Evolutionary conservation across 108 stramenopile genomes (phyloP), one percentile per base, ranked within the genome.

Genomic region (Cafeteria roenbergensis): DNA sequence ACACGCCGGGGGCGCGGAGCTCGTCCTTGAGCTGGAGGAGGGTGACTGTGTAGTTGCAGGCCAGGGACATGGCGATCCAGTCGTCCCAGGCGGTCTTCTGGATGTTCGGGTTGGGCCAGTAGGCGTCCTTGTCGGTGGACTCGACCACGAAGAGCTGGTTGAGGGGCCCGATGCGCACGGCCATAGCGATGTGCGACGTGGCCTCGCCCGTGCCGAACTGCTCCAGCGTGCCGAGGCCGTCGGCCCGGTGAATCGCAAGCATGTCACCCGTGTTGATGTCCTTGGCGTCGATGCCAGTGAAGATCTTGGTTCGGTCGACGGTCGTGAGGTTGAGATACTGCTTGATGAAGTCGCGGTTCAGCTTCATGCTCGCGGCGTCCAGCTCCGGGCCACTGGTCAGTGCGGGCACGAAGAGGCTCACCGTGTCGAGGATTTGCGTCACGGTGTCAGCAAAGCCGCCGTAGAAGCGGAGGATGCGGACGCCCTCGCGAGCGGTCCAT

Each of bases 31-130:
- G 52, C 2, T 8, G 21, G 24, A 53, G 52, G 17, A 53, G 24
- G 17, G 24, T 25, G 24, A 53, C 24, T 9, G 9, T n/a, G 52
- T 24, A 53, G 52, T 53, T 24, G 24, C 17, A 8, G 24, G 52
- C 52, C 21, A 53, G 24, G 24, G 52, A 8, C n/a, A 53, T 8
- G 9, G 52, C 17, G 21, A 53, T 24, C 52, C 52, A 53, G 17
- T 53, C 52, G 17, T 53, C n/a, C 24, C 20, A 25, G 1, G n/a
- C 2, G 52, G 9, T 9, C 20, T 2, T 53, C 52, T 53, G 52
- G 52, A 53, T 53, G 52, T 53, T 53, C 21, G 52, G 52, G 52
- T 24, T 9, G 24, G 52, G 9, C 52, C 52, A 53, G 52, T 53
- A 53, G 52, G 17, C 24, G 24, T 9, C 24, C 21, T 8, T 53